phyloP scores from a whole-genome alignment of 768 basidiomycete species.

The Saitozyma sp. region DNA sequence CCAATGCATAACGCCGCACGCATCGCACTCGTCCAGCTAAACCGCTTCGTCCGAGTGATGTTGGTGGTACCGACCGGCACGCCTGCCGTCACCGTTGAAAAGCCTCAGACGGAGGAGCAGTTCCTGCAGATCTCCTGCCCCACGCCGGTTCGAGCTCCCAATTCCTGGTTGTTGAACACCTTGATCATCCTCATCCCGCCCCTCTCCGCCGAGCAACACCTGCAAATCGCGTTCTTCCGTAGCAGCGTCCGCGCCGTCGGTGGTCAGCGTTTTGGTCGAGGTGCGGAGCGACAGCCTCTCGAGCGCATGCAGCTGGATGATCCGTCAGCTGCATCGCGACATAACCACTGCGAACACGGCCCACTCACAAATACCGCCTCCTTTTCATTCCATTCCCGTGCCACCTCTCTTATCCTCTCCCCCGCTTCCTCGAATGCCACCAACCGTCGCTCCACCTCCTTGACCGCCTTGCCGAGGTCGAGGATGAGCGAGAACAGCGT shows the following conservation, averaged over 20 bases:
- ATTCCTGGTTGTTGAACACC: neutral
- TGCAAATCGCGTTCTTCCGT: conserved; percentile 19
- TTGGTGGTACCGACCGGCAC: no score
- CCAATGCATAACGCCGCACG: no score
- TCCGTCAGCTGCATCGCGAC: neutral
- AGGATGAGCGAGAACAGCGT: conserved; percentile 30
- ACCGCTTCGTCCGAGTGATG: no score
- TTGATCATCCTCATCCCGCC: conserved; percentile 10
- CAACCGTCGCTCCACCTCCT: conserved; percentile 26
- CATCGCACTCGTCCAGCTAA: no score
- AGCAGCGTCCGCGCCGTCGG: neutral
- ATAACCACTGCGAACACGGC: neutral
- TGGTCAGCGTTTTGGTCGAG: neutral
- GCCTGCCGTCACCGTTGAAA: neutral
- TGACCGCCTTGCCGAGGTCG: conserved; percentile 41
- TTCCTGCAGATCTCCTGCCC: conserved; percentile 22
- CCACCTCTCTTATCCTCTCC: conserved; percentile 17
- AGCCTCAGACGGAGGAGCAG: conserved; percentile 27
- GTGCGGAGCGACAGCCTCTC: conserved; percentile 33
- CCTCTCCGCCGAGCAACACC: conserved; percentile 19
- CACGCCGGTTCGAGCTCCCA: neutral
- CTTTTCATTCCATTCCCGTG: conserved; percentile 35
- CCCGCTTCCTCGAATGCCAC: conserved; percentile 13
- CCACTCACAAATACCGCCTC: conserved; percentile 39
- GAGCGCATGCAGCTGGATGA: conserved; percentile 26